These are phyloP conservation scores for Tremellales sp. DNA, from an alignment of 1,284 basidiomycete species.

Conservation along the genomic window DNA sequence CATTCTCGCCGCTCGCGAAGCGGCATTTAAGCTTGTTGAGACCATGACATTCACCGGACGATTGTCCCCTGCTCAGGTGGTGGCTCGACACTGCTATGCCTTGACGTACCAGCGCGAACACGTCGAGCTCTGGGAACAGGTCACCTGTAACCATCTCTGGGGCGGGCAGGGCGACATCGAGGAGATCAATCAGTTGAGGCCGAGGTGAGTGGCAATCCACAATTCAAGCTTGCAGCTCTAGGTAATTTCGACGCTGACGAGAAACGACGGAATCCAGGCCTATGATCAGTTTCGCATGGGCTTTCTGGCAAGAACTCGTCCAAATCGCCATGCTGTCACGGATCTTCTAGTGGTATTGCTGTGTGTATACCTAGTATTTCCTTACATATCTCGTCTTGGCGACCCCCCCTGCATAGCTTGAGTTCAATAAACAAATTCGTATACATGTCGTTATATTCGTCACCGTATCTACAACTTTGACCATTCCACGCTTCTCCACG, in stretches of 20 bases:
- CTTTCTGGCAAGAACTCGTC: slow-evolving; percentile 37
- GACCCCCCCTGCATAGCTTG: no score
- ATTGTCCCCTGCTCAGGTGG: slow-evolving; percentile 22
- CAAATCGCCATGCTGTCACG: slow-evolving; percentile 30
- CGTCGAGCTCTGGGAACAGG: slow-evolving; percentile 29
- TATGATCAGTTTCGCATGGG: slow-evolving; percentile 45
- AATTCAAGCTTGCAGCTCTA: background rate
- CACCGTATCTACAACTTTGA: no score
- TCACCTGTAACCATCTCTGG: slow-evolving; percentile 14
- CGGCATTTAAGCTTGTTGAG: slow-evolving; percentile 14
- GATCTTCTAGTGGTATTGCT: no score
- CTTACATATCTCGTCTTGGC: no score
- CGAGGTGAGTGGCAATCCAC: slow-evolving; percentile 16
- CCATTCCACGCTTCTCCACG: no score
- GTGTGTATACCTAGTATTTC: no score
- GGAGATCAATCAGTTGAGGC: slow-evolving; percentile 16
- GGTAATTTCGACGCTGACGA: background rate
- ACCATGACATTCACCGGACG: slow-evolving; percentile 18
- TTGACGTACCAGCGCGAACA: slow-evolving; percentile 32
- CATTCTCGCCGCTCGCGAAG: slow-evolving; percentile 20
- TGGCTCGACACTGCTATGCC: slow-evolving; percentile 38
- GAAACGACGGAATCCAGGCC: no score
- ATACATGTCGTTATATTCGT: no score
- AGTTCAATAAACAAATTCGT: no score
- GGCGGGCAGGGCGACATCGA: slow-evolving; percentile 10